Base-by-base conservation (phyloP, 345 rosid genomes). In the Gossypium ekmanianum region DNA sequence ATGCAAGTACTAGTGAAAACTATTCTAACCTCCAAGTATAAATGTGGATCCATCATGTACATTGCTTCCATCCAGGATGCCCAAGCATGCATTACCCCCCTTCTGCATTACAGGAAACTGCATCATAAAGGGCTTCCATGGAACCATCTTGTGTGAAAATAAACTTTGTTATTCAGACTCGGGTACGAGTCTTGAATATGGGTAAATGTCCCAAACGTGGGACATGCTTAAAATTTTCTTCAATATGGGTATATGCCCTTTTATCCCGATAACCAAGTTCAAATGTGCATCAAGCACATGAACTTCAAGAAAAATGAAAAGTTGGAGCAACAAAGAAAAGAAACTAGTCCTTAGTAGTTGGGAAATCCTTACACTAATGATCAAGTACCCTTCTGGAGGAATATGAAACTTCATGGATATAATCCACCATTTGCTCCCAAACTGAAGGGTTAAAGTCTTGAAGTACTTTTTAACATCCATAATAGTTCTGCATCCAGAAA, bases 371-470 rank as follows among this genome's bases (percentile, higher is more conserved):
- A 94, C 98, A 74, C 87, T 94, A 68, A 91, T 66, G 79, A 91
- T 79, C 84, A 92, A 79, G 86, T 94, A 91, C 68, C 92, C 92
- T 78, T 94, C 92, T 1, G 97, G 97, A 65, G 89, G 89, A 77
- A 94, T 85, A 51, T 47, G 78, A 74, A 89, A 83, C 82, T 84
- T 92, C 61, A 77, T 84, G 63, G 92, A 87, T 67, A 86, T 82
- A 27, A 94, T 84, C 94, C 90, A 84, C 98, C 98, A 94, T 82
- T 90, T 91, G 86, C 91, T 91, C 77, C 90, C 92, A 54, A 91
- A 84, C 61, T 92, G 94, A 74, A 94, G 84, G 62, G 94, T 91
- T 82, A 94, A 77, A 45, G 97, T 86, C 83, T 92, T 92, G 80
- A 92, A 94, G 81, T 81, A 73, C 79, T 74, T 85, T 82, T 82